These are phyloP conservation scores for Xylaria sp. DNA, from an alignment of 2,329 filamentous ascomycete genomes.

Conservation along the genomic window DNA sequence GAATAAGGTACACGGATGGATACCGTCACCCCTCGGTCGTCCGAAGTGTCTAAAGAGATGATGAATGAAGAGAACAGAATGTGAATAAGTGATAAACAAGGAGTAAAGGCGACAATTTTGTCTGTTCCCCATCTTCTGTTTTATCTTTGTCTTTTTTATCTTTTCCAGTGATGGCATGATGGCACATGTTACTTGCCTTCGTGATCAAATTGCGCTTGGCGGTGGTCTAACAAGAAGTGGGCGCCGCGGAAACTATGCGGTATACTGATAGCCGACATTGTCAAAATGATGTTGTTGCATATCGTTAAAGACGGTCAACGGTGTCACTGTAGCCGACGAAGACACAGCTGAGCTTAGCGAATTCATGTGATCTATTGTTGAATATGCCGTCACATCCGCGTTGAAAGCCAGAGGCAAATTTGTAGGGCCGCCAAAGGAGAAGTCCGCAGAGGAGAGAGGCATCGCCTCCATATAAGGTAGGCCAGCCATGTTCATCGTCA, in stretches of 20 bases:
- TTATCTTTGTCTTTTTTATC: constrained; percentile 16
- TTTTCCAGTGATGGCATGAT: too few relatives aligned
- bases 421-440: constrained; percentile 35
- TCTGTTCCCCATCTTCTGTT: not conserved
- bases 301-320: constrained; percentile 36
- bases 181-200: too few relatives aligned
- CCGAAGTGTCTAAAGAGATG: too few relatives aligned
- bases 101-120: too few relatives aligned
- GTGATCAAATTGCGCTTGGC: too few relatives aligned
- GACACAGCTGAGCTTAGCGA: constrained; percentile 38
- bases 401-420: constrained; percentile 32
- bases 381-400: constrained; percentile 29
- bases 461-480: constrained; percentile 33
- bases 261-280: constrained; percentile 37
- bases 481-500: constrained; percentile 27
- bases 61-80: not conserved
- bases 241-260: constrained; percentile 27
- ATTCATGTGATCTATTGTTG: constrained; percentile 33
- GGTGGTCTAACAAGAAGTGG: constrained; percentile 2
- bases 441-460: constrained; percentile 42
- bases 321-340: constrained; percentile 38
- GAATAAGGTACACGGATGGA: too few relatives aligned
- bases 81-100: not conserved
- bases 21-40: too few relatives aligned
- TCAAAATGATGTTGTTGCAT: constrained; percentile 31